Base-by-base conservation (phyloP, 2,329 filamentous ascomycete species). In the Talaromyces sp. region DNA sequence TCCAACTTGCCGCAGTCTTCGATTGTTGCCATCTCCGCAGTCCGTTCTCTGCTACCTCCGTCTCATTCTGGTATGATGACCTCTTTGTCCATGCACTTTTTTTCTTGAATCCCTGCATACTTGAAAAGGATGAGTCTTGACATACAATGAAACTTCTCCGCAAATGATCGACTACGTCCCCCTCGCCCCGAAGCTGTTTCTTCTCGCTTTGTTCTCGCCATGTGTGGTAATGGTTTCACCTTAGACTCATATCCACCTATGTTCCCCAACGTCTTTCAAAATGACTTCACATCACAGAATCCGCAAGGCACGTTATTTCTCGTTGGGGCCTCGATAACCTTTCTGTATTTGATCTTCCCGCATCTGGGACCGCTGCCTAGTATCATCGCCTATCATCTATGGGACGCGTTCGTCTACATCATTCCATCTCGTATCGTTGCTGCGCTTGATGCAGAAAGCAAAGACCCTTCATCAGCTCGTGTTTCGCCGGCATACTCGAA, bases 391-490 rank as follows among this genome's bases (percentile, higher is more conserved):
- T 73, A 67, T n/a, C 56, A 72, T 33, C 45, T 75, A 59, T 81
- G 80, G 77, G 75, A 78, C 69, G 65, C 75, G 9, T 39, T 78
- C 25, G 73, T 81, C 63, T 78, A 77, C 63, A 39, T 78, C 19
- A 76, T 73, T 3, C 80, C 80, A 9, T 76, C 77, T 13, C 73
- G 73, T 60, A 70, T 81, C 59, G 71, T 82, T 61, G 72, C 76
- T 66, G 75, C 77, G 52, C 75, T 87, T 80, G 83, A 82, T 85
- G 67, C 82, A 80, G 77, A 77, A 67, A 69, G 73, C 73, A 73
- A 73, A 71, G 66, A 77, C 71, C 63, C 76, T 75, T 66, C 79
- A 72, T 69, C 82, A 77, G 49, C 80, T 84, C 65, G 63, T 31
- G 69, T 67, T 49, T 69, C 68, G 57, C 71, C 72, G 71, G 61